Evolutionary conservation across 805 yeast species (phyloP).

Genomic region (Pachysolen tannophilus): DNA sequence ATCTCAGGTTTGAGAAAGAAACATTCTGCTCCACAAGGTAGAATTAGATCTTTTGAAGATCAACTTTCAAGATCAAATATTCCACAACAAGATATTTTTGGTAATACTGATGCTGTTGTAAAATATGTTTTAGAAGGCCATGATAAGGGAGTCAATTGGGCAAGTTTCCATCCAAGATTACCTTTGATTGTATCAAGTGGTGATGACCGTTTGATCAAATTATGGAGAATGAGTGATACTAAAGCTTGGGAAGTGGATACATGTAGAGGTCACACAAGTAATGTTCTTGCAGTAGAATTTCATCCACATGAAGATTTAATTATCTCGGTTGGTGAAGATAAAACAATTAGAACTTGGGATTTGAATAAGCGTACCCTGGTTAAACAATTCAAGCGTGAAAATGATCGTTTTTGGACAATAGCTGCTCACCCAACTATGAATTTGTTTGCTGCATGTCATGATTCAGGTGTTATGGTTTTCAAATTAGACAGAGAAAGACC

Average conservation of each 20-base stretch:
- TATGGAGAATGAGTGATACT: constrained; percentile 97
- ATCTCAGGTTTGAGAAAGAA: constrained; percentile 90
- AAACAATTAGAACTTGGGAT: constrained; percentile 96
- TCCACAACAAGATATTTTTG: constrained; percentile 89
- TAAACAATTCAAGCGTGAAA: constrained; percentile 88
- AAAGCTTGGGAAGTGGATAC: constrained; percentile 99
- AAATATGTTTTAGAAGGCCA: constrained; percentile 97
- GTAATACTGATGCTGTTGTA: constrained; percentile 88
- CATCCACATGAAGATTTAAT: constrained; percentile 92
- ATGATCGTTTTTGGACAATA: constrained; percentile 91
- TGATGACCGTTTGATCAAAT: constrained; percentile 89
- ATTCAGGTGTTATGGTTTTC: constrained; percentile 96
- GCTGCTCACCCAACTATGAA: constrained; percentile 86
- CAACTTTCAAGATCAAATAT: constrained; percentile 52
- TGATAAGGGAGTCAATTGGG: constrained; percentile 98
- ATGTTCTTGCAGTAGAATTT: constrained; percentile 81
- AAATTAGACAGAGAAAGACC: constrained; percentile 97
- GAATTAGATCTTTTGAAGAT: constrained; percentile 40
- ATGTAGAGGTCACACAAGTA: constrained; percentile 95
- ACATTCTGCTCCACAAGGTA: constrained; percentile 66
- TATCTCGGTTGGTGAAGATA: constrained; percentile 91
- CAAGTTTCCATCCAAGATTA: constrained; percentile 92
- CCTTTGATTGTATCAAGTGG: constrained; percentile 94
- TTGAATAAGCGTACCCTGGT: constrained; percentile 88
- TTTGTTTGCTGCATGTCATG: constrained; percentile 94